Evolutionary conservation across 768 basidiomycete genomes (phyloP).

Genomic region (Cyclocybe cylindracea): DNA sequence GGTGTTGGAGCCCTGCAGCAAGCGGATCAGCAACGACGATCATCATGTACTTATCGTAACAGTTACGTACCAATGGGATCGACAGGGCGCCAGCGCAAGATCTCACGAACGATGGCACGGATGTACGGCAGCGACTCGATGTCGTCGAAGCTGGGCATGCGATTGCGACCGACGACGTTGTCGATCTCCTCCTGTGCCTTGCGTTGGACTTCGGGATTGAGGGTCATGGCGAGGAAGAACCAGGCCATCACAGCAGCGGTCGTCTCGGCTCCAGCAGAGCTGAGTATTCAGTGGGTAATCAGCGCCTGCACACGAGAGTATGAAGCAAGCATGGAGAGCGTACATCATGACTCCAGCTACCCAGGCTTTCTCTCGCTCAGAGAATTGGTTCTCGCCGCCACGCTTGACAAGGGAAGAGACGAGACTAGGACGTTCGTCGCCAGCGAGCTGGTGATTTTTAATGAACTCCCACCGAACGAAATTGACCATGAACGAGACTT

Average conservation of each 20-base stretch:
- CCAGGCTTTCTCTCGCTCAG: no score
- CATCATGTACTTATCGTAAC: no score
- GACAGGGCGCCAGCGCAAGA: conserved; percentile 15
- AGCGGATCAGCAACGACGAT: not conserved
- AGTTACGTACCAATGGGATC: no score
- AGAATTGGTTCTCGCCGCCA: no score
- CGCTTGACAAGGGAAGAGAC: no score
- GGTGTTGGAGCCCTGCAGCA: conserved; percentile 18
- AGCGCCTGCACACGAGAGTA: conserved; percentile 12
- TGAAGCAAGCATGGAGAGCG: no score
- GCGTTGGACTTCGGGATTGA: conserved; percentile 30
- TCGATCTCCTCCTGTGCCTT: conserved; percentile 38
- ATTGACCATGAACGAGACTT: no score
- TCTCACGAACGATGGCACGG: conserved; percentile 18
- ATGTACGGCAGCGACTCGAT: conserved; percentile 24
- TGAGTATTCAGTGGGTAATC: not conserved
- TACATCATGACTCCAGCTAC: no score
- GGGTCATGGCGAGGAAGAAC: conserved; percentile 29
- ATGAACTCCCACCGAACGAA: no score
- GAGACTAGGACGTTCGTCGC: no score
- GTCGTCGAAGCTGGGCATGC: conserved; percentile 28
- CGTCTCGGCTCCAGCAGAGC: not conserved
- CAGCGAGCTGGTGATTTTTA: no score
- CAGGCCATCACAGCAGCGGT: conserved; percentile 11
- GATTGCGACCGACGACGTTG: conserved; percentile 24